Evolutionary conservation across 345 rosid species (phyloP).

Genomic region (Ricinus communis): DNA sequence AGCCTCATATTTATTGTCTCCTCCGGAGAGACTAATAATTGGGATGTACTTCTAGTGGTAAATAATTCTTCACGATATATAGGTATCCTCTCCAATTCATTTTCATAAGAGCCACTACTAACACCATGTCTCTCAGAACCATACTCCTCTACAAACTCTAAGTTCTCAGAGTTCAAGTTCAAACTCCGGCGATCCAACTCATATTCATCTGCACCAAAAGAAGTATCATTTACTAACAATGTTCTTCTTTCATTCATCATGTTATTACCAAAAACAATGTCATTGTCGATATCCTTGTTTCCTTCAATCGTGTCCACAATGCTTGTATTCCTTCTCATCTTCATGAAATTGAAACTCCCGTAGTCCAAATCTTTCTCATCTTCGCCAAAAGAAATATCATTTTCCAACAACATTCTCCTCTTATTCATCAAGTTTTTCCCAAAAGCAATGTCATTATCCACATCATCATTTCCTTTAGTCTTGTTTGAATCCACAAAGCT

Average conservation of each 20-base stretch:
- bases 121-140: constrained; percentile 16
- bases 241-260: no score
- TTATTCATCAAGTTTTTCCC: constrained; percentile 1
- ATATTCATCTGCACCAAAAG: constrained; percentile 13
- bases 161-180: constrained; percentile 13
- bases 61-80: constrained; percentile 15
- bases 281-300: not conserved
- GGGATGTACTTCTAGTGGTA: constrained; percentile 11
- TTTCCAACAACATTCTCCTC: not conserved
- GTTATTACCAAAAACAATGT: not conserved
- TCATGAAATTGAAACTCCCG: no score
- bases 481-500: not conserved
- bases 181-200: constrained; percentile 12
- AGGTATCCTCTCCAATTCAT: constrained; percentile 5
- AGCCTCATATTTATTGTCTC: constrained; percentile 16
- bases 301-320: not conserved
- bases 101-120: not conserved
- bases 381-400: not conserved
- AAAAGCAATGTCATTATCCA: not conserved
- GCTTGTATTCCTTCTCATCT: not conserved
- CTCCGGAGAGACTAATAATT: constrained; percentile 10
- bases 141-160: constrained; percentile 4
- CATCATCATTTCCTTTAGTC: not conserved
- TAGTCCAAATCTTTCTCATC: not conserved
- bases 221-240: not conserved